Conservation (phyloP, 73 alveolate species). For the Uronychia setigera region DNA sequence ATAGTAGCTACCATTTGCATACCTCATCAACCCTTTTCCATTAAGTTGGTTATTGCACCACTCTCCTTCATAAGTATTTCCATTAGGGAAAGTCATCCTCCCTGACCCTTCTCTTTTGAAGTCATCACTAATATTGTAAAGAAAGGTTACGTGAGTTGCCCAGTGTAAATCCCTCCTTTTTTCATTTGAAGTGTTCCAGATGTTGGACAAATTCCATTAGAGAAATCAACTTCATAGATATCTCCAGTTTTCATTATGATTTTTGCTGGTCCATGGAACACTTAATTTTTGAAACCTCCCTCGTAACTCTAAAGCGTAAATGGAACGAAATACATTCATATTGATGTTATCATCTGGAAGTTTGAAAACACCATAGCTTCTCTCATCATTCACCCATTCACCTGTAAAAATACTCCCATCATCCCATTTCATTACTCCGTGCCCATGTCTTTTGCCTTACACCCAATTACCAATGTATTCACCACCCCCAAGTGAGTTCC, state of each 20-base stretch:
- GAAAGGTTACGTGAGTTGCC: too few relatives aligned
- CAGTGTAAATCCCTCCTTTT: too few relatives aligned
- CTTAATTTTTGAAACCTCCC: too few relatives aligned
- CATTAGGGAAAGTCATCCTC: not conserved
- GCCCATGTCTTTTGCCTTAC: slow-evolving; percentile 42
- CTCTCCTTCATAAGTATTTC: not conserved
- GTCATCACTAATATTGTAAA: too few relatives aligned
- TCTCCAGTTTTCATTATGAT: too few relatives aligned
- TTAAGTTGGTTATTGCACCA: not conserved
- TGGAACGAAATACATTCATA: too few relatives aligned
- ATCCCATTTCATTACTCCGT: slow-evolving; percentile 60
- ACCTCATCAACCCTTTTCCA: not conserved
- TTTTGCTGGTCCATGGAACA: too few relatives aligned
- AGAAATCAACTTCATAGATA: too few relatives aligned
- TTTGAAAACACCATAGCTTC: slow-evolving; percentile 20
- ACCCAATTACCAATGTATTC: slow-evolving; percentile 45
- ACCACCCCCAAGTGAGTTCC: slow-evolving; percentile 42
- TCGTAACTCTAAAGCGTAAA: too few relatives aligned
- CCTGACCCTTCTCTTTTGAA: not conserved
- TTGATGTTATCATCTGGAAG: slow-evolving; percentile 43
- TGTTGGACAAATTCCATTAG: too few relatives aligned
- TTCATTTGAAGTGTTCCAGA: too few relatives aligned
- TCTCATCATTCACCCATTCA: slow-evolving; percentile 20
- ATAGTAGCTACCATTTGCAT: too few relatives aligned
- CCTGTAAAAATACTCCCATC: slow-evolving; percentile 64